A percentile compares a stretch with the other conserved stretches of the same genome.
Evolutionary conservation across 179 eudicot species (phyloP).

Genomic region (Drosera spatulata): DNA sequence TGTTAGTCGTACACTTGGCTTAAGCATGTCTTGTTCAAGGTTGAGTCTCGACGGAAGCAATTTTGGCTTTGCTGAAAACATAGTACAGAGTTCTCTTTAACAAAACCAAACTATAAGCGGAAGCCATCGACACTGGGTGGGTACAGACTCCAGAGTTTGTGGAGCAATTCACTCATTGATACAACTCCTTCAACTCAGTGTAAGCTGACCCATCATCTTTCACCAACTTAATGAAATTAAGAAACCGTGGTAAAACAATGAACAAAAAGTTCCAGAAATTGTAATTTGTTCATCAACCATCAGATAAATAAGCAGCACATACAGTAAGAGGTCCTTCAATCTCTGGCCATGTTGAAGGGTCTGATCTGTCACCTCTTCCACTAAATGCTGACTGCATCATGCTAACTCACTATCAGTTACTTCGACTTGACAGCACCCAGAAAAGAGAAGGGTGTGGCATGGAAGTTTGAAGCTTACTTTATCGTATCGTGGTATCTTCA

Average conservation of each 20-base stretch:
- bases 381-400: constrained; percentile 76
- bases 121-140: too few relatives aligned
- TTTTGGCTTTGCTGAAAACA: too few relatives aligned
- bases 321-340: constrained; percentile 93
- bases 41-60: too few relatives aligned
- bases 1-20: too few relatives aligned
- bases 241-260: not conserved
- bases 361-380: constrained; percentile 87
- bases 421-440: constrained; percentile 1
- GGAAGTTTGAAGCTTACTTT: constrained; percentile 46
- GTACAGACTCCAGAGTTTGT: too few relatives aligned
- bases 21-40: too few relatives aligned
- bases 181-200: too few relatives aligned
- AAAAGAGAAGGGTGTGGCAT: constrained; percentile 7
- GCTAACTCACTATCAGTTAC: constrained; percentile 3
- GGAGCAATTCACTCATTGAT: too few relatives aligned
- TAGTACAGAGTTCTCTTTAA: too few relatives aligned
- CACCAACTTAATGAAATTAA: not conserved
- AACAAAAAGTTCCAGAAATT: not conserved
- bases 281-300: too few relatives aligned
- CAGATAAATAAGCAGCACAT: constrained; percentile 8
- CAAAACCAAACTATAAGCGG: too few relatives aligned
- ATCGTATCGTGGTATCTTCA: constrained; percentile 89
- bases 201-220: too few relatives aligned
- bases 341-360: constrained; percentile 91